Evolutionary conservation across 1,284 basidiomycete species (phyloP).

Genomic region (Microstroma glucosiphilum): DNA sequence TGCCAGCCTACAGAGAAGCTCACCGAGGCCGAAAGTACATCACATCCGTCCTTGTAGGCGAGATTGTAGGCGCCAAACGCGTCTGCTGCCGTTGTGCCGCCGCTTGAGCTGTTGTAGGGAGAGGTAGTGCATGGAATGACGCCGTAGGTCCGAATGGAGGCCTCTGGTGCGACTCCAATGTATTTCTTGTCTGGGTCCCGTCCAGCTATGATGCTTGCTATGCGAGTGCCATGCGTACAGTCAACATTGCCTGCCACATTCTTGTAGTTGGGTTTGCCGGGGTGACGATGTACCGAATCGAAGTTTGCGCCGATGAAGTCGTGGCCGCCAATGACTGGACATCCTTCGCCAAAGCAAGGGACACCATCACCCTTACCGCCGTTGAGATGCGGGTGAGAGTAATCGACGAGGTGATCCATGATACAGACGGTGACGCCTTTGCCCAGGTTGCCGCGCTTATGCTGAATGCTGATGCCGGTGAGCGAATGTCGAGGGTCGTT

Average conservation of each 20-base stretch:
- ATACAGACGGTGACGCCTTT: slow-evolving; percentile 1
- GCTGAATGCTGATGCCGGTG: background rate
- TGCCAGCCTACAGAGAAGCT: too few species aligned
- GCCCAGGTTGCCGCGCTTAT: background rate
- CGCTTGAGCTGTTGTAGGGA: too few species aligned
- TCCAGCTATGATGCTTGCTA: background rate
- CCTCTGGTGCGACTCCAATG: too few species aligned
- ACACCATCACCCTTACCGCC: background rate
- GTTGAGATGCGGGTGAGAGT: background rate
- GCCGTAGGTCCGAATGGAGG: too few species aligned
- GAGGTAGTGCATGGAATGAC: too few species aligned
- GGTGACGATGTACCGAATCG: background rate
- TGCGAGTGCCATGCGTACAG: background rate
- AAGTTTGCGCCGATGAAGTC: background rate
- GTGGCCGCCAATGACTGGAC: background rate
- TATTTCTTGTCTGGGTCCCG: background rate
- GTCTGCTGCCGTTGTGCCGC: too few species aligned
- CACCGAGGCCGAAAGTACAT: too few species aligned
- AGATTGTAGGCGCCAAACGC: too few species aligned
- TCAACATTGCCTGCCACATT: background rate
- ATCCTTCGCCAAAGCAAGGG: background rate
- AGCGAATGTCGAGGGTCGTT: background rate
- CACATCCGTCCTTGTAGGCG: too few species aligned
- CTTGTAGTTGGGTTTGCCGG: background rate
- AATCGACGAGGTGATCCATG: background rate